Conservation (phyloP, 164 flowering plant species). For the Kingdonia uniflora region DNA sequence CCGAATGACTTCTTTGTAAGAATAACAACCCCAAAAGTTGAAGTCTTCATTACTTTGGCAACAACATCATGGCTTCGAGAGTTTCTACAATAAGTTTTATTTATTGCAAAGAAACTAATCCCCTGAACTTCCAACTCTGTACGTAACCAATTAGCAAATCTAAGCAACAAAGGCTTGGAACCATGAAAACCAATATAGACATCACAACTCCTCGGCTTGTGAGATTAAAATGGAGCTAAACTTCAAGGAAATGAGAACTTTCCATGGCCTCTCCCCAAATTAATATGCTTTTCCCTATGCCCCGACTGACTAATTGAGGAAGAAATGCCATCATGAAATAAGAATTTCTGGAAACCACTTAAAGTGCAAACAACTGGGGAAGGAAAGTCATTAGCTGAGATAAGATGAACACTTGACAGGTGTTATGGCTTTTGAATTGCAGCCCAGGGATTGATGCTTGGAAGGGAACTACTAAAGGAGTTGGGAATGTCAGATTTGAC, state of each 20-base stretch:
- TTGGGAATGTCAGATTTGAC: no score
- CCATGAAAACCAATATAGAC: no score
- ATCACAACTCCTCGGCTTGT: constrained; percentile 54
- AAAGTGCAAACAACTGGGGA: no score
- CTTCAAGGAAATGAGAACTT: constrained; percentile 28
- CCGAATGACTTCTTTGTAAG: constrained; percentile 70
- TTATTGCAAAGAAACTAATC: constrained; percentile 69
- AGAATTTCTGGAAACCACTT: constrained; percentile 22
- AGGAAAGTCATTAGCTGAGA: constrained; percentile 17
- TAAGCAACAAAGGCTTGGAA: no score
- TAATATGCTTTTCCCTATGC: constrained; percentile 33
- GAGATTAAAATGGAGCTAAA: constrained; percentile 36
- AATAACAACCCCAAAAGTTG: no score
- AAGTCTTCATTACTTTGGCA: constrained; percentile 73
- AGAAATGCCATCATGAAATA: constrained; percentile 23
- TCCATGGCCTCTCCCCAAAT: no score
- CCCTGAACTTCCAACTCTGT: no score
- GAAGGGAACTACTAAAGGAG: no score
- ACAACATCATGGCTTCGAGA: constrained; percentile 56
- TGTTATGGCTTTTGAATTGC: constrained; percentile 27
- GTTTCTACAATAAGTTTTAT: constrained; percentile 61
- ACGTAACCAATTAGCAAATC: no score
- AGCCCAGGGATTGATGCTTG: no score
- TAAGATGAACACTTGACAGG: constrained; percentile 16
- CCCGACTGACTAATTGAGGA: no score